Conservation (phyloP, 2,329 filamentous ascomycete species). For the Verticillium isaacii region DNA sequence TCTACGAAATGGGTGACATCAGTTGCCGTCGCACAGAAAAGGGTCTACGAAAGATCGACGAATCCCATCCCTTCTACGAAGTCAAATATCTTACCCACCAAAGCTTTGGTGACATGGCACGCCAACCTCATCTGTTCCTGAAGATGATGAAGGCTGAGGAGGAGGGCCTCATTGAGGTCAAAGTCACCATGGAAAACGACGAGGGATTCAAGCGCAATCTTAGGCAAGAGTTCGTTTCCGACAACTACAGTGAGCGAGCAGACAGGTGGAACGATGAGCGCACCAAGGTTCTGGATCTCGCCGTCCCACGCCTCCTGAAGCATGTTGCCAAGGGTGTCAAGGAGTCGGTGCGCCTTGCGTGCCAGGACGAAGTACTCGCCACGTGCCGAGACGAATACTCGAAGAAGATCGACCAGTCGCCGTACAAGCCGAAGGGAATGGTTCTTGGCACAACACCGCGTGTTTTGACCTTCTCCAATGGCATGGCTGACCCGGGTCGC, state of each 20-base stretch:
- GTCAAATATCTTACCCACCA: slow-evolving; percentile 95
- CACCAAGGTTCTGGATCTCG: slow-evolving; percentile 76
- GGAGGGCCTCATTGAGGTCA: slow-evolving; percentile 85
- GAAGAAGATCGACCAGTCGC: slow-evolving; percentile 88
- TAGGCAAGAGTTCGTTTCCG: slow-evolving; percentile 81
- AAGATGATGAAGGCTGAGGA: slow-evolving; percentile 98
- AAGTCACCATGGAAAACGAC: slow-evolving; percentile 70
- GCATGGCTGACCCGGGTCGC: slow-evolving; percentile 65
- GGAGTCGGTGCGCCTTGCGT: slow-evolving; percentile 87
- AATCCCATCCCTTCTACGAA: slow-evolving; percentile 94
- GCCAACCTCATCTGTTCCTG: slow-evolving; percentile 82
- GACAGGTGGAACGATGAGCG: slow-evolving; percentile 93
- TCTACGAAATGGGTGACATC: slow-evolving; percentile 78
- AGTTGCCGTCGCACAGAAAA: slow-evolving; percentile 92
- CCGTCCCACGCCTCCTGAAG: slow-evolving; percentile 75
- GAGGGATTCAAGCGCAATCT: slow-evolving; percentile 72
- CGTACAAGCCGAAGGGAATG: slow-evolving; percentile 92
- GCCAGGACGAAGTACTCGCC: slow-evolving; percentile 87
- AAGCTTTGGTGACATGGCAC: slow-evolving; percentile 74
- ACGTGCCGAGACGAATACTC: slow-evolving; percentile 85
- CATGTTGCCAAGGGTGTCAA: slow-evolving; percentile 90
- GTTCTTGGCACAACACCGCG: slow-evolving; percentile 82
- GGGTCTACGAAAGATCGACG: slow-evolving; percentile 86
- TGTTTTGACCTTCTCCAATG: slow-evolving; percentile 82
- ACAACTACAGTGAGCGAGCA: slow-evolving; percentile 91